phyloP scores from a whole-genome alignment of 257 asterid species.

The Haberlea rhodopensis region DNA sequence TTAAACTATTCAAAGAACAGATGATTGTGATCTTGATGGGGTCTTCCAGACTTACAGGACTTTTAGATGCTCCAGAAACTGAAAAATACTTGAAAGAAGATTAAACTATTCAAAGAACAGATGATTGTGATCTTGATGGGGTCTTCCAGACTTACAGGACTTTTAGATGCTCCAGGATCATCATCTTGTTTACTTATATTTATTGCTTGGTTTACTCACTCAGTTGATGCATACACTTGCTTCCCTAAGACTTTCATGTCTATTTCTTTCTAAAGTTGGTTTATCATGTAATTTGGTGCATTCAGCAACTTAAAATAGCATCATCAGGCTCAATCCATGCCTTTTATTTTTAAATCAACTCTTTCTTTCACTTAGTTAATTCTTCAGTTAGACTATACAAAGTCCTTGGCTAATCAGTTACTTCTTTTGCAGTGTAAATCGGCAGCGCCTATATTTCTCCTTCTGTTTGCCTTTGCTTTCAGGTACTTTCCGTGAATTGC shows the following conservation, averaged over 20 bases:
- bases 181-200: constrained; percentile 9
- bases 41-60: too few relatives aligned
- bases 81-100: too few relatives aligned
- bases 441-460: too few relatives aligned
- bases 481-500: constrained; percentile 51
- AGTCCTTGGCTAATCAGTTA: constrained; percentile 12
- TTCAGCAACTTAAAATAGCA: neutral
- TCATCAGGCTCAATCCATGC: constrained; percentile 1
- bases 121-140: too few relatives aligned
- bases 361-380: constrained; percentile 2
- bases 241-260: neutral
- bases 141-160: neutral
- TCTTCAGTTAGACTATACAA: constrained; percentile 17
- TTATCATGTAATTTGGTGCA: constrained; percentile 2
- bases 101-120: too few relatives aligned
- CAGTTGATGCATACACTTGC: constrained; percentile 9
- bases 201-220: constrained; percentile 6
- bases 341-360: constrained; percentile 12
- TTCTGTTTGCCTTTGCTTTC: constrained; percentile 97
- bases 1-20: too few relatives aligned
- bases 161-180: neutral
- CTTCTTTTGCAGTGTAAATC: constrained; percentile 89
- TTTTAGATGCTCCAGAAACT: too few relatives aligned
- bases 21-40: too few relatives aligned
- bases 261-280: constrained; percentile 10